A percentile compares a stretch with the other conserved stretches of the same genome.
These are phyloP conservation scores for Acanthamoeba sp. DNA, from an alignment of 208 protist genomes.

Conservation along the genomic window DNA sequence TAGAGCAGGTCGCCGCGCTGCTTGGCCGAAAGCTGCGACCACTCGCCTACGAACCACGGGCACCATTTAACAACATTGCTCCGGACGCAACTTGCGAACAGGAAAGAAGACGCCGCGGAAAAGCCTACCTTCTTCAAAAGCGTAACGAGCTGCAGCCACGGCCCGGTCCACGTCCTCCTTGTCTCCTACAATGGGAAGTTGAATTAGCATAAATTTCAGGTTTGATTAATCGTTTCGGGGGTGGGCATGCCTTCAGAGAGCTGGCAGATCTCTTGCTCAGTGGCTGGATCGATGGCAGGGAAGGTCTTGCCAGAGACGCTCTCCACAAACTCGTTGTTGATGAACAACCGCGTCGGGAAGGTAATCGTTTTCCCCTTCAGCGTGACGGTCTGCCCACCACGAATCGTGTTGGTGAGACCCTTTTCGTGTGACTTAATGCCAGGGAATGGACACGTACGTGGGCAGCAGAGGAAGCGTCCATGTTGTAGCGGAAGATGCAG, in stretches of 20 bases:
- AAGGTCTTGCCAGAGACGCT: constrained; percentile 44
- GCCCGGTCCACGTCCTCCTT: constrained; percentile 58
- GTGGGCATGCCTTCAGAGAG: background rate
- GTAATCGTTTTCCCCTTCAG: background rate
- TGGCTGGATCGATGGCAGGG: background rate
- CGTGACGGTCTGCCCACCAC: background rate
- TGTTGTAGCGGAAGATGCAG: too few species aligned
- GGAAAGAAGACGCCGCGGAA: too few species aligned
- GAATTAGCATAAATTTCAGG: background rate
- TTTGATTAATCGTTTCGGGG: background rate
- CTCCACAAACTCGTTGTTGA: constrained; percentile 64
- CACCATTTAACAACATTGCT: background rate
- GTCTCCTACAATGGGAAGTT: background rate
- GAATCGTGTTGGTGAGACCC: too few species aligned
- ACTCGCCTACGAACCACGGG: background rate
- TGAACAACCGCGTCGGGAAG: constrained; percentile 38
- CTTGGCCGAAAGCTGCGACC: constrained; percentile 30
- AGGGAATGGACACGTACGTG: too few species aligned
- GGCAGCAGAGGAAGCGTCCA: too few species aligned
- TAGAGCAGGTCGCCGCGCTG: constrained; percentile 55
- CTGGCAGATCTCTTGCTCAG: constrained; percentile 37
- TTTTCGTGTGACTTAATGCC: too few species aligned
- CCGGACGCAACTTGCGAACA: background rate
- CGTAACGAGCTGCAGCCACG: constrained; percentile 20
- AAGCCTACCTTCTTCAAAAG: background rate